Conservation (phyloP, 2,329 filamentous ascomycete genomes). For the Hypoxylon sp. region DNA sequence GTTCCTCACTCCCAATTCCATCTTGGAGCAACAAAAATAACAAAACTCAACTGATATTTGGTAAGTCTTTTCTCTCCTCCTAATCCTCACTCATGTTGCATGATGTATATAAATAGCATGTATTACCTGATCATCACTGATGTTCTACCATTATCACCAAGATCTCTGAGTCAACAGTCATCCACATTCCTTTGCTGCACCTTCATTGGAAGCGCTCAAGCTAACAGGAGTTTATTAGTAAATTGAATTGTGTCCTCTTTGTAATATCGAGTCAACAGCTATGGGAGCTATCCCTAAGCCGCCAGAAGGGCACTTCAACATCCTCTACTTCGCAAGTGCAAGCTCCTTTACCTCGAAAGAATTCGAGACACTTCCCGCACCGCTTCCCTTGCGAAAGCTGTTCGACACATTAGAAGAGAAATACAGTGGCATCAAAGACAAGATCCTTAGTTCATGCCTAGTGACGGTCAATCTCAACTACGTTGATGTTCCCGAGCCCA, state of each 20-base stretch:
- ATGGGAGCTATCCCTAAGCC: slow-evolving; percentile 62
- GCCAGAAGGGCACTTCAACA: slow-evolving; percentile 77
- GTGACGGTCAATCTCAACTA: slow-evolving; percentile 87
- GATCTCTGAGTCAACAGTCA: slow-evolving; percentile 73
- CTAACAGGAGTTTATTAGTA: slow-evolving; percentile 32
- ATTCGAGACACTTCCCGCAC: slow-evolving; percentile 76
- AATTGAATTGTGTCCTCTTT: slow-evolving; percentile 2
- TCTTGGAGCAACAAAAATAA: slow-evolving; percentile 3
- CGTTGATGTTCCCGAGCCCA: slow-evolving; percentile 74
- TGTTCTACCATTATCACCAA: slow-evolving; percentile 75
- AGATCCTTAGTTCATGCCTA: slow-evolving; percentile 79
- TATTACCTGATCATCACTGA: slow-evolving; percentile 73
- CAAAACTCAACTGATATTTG: slow-evolving; percentile 5
- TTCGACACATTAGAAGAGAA: slow-evolving; percentile 77
- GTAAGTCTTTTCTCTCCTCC: slow-evolving; percentile 40
- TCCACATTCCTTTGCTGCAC: slow-evolving; percentile 38
- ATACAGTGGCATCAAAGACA: slow-evolving; percentile 78
- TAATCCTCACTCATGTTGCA: slow-evolving; percentile 53
- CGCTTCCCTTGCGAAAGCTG: slow-evolving; percentile 73
- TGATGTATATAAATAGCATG: slow-evolving; percentile 70
- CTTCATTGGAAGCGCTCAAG: slow-evolving; percentile 5
- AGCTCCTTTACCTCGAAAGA: slow-evolving; percentile 79
- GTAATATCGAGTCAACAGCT: not conserved
- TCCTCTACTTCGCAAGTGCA: slow-evolving; percentile 87
- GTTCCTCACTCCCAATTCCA: slow-evolving; percentile 8